phyloP scores from a whole-genome alignment of 192 early-diverging fungal genomes.

The Coemansia sp. region DNA sequence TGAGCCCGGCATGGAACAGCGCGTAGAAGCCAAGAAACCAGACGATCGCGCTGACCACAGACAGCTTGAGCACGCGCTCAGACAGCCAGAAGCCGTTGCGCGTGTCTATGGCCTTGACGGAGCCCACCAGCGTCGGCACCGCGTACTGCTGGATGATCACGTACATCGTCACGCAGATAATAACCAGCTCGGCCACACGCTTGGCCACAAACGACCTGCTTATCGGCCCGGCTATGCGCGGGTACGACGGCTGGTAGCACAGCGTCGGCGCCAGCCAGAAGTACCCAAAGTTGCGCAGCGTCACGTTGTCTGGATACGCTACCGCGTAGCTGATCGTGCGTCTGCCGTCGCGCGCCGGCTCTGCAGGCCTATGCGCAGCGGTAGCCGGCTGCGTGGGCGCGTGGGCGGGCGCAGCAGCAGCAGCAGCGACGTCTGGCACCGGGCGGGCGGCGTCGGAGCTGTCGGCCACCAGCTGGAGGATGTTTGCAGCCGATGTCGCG shows the following conservation, averaged over 20 bases:
- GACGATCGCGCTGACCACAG: slow-evolving; percentile 69
- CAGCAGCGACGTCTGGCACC: not conserved
- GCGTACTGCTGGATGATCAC: slow-evolving; percentile 79
- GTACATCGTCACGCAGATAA: slow-evolving; percentile 72
- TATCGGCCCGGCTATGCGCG: slow-evolving; percentile 62
- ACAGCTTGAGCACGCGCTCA: slow-evolving; percentile 87
- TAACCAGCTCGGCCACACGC: slow-evolving; percentile 70
- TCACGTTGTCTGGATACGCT: slow-evolving; percentile 75
- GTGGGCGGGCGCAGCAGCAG: not conserved
- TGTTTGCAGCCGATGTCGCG: slow-evolving; percentile 22
- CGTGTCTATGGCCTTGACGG: slow-evolving; percentile 70
- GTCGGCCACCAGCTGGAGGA: slow-evolving; percentile 27
- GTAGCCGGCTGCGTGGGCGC: not conserved
- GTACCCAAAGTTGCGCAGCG: slow-evolving; percentile 61
- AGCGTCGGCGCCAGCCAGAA: slow-evolving; percentile 82
- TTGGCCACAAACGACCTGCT: slow-evolving; percentile 75
- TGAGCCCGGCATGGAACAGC: slow-evolving; percentile 79
- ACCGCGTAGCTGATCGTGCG: slow-evolving; percentile 56
- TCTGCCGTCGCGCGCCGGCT: slow-evolving; percentile 9
- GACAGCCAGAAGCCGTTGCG: slow-evolving; percentile 63
- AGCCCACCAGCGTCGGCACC: slow-evolving; percentile 76
- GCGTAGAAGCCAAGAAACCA: slow-evolving; percentile 93
- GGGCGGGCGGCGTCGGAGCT: not conserved
- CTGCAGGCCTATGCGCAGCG: not conserved
- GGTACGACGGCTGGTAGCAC: slow-evolving; percentile 86